phyloP scores from a whole-genome alignment of 2,329 filamentous ascomycete genomes.

The Epichloe amarillans region DNA sequence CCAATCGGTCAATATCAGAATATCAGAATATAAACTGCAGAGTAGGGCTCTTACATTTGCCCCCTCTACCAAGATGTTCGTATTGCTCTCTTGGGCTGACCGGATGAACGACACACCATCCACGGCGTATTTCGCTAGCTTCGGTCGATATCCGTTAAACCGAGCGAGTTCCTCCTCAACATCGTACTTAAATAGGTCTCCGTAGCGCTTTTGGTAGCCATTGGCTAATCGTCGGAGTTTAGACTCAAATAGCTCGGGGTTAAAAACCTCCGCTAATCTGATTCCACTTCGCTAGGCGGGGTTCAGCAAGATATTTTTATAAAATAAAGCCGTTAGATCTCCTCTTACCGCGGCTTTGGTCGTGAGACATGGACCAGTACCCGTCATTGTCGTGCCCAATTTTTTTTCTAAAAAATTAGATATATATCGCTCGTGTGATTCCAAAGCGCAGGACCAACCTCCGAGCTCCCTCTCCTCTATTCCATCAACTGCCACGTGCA shows the following conservation, averaged over 20 bases:
- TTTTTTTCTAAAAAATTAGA: too few relatives aligned
- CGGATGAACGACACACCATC: slow-evolving; percentile 55
- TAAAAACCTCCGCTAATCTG: slow-evolving; percentile 53
- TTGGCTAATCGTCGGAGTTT: slow-evolving; percentile 49
- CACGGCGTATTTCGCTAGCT: slow-evolving; percentile 44
- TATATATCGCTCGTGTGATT: too few relatives aligned
- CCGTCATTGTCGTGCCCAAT: too few relatives aligned
- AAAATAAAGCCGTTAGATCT: too few relatives aligned
- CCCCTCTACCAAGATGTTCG: slow-evolving; percentile 54
- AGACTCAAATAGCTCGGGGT: slow-evolving; percentile 48
- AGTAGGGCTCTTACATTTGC: slow-evolving; percentile 22
- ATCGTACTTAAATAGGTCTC: slow-evolving; percentile 51
- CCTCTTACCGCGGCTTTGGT: too few relatives aligned
- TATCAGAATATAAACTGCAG: too few relatives aligned
- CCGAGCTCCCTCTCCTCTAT: slow-evolving; percentile 44
- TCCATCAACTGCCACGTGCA: slow-evolving; percentile 56
- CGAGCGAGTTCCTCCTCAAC: slow-evolving; percentile 54
- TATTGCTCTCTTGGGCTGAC: slow-evolving; percentile 43
- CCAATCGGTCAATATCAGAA: background rate
- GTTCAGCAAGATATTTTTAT: too few relatives aligned
- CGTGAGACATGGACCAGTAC: too few relatives aligned
- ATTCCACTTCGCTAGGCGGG: slow-evolving; percentile 42
- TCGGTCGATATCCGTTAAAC: slow-evolving; percentile 45
- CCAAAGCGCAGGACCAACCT: slow-evolving; percentile 14
- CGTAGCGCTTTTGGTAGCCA: slow-evolving; percentile 53